Percentiles rank a stretch among this genome's conserved stretches.
phyloP scores from a whole-genome alignment of 2,329 filamentous ascomycete genomes.

The Xylariaceae sp. region DNA sequence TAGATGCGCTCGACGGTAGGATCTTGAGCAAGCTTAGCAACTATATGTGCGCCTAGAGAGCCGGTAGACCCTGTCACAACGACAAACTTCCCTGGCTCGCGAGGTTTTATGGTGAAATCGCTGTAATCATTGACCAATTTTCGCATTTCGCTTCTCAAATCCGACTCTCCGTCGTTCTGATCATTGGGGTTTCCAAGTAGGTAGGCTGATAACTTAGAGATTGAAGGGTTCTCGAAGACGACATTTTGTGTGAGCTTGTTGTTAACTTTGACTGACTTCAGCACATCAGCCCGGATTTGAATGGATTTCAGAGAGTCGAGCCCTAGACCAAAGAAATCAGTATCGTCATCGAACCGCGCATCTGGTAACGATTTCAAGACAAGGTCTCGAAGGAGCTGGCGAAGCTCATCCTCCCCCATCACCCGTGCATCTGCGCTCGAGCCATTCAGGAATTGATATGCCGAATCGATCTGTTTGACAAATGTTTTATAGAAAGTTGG shows the following conservation, averaged over 20 bases:
- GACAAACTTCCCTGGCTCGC: constrained; percentile 26
- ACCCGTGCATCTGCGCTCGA: not conserved
- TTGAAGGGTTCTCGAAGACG: constrained; percentile 54
- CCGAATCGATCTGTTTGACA: constrained; percentile 37
- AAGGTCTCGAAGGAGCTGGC: constrained; percentile 30
- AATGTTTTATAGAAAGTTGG: constrained; percentile 44
- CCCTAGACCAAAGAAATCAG: constrained; percentile 56
- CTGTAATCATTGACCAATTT: not conserved
- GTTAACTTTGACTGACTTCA: constrained; percentile 47
- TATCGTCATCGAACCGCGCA: constrained; percentile 32
- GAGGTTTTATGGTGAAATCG: constrained; percentile 35
- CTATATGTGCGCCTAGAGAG: constrained; percentile 58
- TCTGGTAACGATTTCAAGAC: constrained; percentile 25
- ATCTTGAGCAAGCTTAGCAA: constrained; percentile 55
- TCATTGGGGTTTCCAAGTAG: constrained; percentile 24
- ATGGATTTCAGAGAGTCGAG: constrained; percentile 58
- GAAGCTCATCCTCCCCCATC: constrained; percentile 4
- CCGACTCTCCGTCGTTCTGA: not conserved
- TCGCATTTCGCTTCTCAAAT: not conserved
- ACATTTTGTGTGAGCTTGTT: constrained; percentile 52
- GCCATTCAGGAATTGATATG: not conserved
- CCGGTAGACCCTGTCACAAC: constrained; percentile 63
- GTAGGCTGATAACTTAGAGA: constrained; percentile 42
- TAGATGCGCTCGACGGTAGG: constrained; percentile 51
- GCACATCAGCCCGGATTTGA: constrained; percentile 48